Evolutionary conservation across 2,329 filamentous ascomycete species (phyloP).

Genomic region (Mycogone perniciosa): DNA sequence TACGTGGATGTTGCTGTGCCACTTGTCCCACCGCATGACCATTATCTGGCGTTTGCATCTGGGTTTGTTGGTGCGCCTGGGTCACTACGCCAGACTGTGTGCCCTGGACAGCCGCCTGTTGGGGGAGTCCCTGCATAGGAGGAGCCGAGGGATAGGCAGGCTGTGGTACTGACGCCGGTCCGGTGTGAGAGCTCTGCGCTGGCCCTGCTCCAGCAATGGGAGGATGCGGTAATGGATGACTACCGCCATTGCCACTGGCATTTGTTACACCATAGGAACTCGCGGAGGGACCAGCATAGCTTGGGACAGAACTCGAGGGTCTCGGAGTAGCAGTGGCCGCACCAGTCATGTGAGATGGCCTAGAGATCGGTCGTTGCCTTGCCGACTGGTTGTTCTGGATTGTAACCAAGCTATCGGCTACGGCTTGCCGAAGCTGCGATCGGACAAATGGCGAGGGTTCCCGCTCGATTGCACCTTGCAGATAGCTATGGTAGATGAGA

Average conservation of each 20-base stretch:
- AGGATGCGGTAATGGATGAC: not conserved
- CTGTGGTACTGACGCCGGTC: slow-evolving; percentile 3
- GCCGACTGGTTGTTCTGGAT: slow-evolving; percentile 39
- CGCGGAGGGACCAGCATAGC: not conserved
- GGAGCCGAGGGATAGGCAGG: slow-evolving; percentile 1
- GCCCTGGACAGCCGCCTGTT: not conserved
- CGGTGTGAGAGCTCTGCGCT: not conserved
- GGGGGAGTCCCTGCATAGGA: not conserved
- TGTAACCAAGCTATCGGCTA: slow-evolving; percentile 40
- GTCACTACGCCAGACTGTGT: not conserved
- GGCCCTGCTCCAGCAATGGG: not conserved
- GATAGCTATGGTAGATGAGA: slow-evolving; percentile 40
- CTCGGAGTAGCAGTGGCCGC: not conserved
- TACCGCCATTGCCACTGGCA: not conserved
- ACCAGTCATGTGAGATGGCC: not conserved
- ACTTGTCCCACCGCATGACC: not conserved
- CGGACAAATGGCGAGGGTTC: slow-evolving; percentile 43
- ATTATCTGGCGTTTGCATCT: slow-evolving; percentile 6
- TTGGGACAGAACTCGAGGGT: not conserved
- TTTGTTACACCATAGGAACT: not conserved
- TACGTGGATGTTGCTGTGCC: slow-evolving; percentile 38
- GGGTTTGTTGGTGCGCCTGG: not conserved
- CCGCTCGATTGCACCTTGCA: slow-evolving; percentile 46
- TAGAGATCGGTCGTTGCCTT: slow-evolving; percentile 17
- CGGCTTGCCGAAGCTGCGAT: slow-evolving; percentile 43